phyloP scores from a whole-genome alignment of 2,329 filamentous ascomycete genomes.

The Trichoderma breve region DNA sequence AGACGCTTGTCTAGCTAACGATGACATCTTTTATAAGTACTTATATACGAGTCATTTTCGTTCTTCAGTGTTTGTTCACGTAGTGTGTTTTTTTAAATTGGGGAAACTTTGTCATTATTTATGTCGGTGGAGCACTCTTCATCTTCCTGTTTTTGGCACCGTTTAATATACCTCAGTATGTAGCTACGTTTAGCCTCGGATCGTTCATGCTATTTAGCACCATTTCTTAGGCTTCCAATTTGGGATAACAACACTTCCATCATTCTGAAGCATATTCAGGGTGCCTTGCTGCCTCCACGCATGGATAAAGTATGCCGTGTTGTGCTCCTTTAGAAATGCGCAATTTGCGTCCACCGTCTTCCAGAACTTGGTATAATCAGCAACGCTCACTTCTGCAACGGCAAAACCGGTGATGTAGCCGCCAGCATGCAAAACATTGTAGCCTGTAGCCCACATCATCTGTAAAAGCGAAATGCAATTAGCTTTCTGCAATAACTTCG shows the following conservation, averaged over 20 bases:
- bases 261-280: slow-evolving; percentile 21
- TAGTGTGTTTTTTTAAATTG: too few species aligned
- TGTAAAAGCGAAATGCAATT: slow-evolving; percentile 12
- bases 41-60: too few species aligned
- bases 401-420: slow-evolving; percentile 6
- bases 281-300: slow-evolving; percentile 22
- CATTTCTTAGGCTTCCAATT: slow-evolving; percentile 21
- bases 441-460: slow-evolving; percentile 23
- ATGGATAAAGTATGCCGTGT: slow-evolving; percentile 23
- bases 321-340: slow-evolving; percentile 20
- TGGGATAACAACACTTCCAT: slow-evolving; percentile 21
- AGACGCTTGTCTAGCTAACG: too few species aligned
- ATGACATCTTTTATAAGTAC: too few species aligned
- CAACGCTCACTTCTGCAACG: slow-evolving; percentile 17
- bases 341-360: slow-evolving; percentile 22
- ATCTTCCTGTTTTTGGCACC: too few species aligned
- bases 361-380: slow-evolving; percentile 22
- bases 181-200: too few species aligned
- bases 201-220: too few species aligned
- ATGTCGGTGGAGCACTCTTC: too few species aligned
- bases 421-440: slow-evolving; percentile 16
- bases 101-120: too few species aligned
- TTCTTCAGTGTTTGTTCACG: too few species aligned
- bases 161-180: too few species aligned
- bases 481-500: slow-evolving; percentile 4